Evolutionary conservation across 306 rosid genomes (phyloP).

Genomic region (Mucuna pruriens): DNA sequence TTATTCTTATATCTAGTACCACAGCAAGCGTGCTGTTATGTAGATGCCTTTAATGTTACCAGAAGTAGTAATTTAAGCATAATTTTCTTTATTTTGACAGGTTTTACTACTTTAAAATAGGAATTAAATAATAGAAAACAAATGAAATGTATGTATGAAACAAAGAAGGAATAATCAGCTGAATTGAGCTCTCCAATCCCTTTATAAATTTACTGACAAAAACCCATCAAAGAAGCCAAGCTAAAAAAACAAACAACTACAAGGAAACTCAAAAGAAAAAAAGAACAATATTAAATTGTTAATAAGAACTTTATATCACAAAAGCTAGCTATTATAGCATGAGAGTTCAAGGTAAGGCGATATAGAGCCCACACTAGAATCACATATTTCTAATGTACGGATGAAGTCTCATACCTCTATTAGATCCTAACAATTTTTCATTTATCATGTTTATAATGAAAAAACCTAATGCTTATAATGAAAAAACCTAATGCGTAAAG

Average conservation of each 20-base stretch:
- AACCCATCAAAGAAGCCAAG: neutral
- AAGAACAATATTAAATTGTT: neutral
- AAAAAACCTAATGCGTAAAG: neutral
- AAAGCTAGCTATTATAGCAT: no score
- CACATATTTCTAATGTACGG: no score
- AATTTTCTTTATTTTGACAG: neutral
- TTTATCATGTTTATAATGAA: neutral
- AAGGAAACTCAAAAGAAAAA: neutral
- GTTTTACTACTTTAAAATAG: neutral
- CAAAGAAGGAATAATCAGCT: neutral
- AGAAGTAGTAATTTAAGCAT: neutral
- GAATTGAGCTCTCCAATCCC: constrained; percentile 1
- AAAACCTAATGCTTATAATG: no score
- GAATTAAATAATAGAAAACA: no score
- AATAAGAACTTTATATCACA: no score
- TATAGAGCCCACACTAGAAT: no score
- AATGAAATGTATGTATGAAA: neutral
- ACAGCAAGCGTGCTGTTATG: neutral
- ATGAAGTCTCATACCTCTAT: no score
- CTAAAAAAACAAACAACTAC: neutral
- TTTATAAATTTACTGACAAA: neutral
- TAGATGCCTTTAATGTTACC: neutral
- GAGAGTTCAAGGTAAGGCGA: no score
- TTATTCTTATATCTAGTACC: no score
- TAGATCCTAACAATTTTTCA: no score